Base-by-base conservation (phyloP, 2,329 filamentous ascomycete species). In the Phialocephala sp. region DNA sequence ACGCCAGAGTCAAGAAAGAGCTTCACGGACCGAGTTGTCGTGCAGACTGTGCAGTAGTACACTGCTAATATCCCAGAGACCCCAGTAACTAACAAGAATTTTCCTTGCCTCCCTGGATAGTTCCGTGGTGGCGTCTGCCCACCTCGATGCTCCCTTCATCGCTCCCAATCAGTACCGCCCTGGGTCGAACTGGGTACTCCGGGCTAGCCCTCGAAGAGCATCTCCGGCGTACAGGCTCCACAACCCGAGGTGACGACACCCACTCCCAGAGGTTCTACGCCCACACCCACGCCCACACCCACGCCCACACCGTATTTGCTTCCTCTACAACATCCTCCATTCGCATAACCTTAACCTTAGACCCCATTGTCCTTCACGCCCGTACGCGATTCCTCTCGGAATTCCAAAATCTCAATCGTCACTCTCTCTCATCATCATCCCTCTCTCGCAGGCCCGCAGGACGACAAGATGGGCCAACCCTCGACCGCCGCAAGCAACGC, bases 401-500 rank as follows among this genome's bases (percentile, higher is more conserved):
- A 50, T n/a, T 50, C 12, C 15, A 11, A 6, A n/a, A 11, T 50
- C n/a, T 50, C 11, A n/a, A n/a, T 22, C 5, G 24, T 22, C 8
- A 9, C 45, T 27, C 15, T 24, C 20, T 11, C n/a, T 18, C 8
- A 12, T 20, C 8, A 8, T 47, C n/a, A 2, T n/a, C 18, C 27
- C 27, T 32, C 27, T 32, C 27, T 32, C 27, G 27, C 27, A 32
- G 6, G 18, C 43, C 2, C 52, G 52, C 12, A 56, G 18, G 35
- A 32, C 37, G 36, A 18, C 61, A 79, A 35, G 64, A 95, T 94
- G 92, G 90, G 90, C 22, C 85, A 89, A 71, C 91, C 91, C 65
- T 94, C 92, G 1, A 87, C 71, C 83, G 70, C 71, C 84, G 91
- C 91, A 76, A 94, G 91, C 37, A 93, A 94, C 82, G 91, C 91